A percentile compares a stretch with the other conserved stretches of the same genome.
These are phyloP conservation scores for Teunomyces lycoperdinae DNA, from an alignment of 805 yeast genomes.

Conservation along the genomic window DNA sequence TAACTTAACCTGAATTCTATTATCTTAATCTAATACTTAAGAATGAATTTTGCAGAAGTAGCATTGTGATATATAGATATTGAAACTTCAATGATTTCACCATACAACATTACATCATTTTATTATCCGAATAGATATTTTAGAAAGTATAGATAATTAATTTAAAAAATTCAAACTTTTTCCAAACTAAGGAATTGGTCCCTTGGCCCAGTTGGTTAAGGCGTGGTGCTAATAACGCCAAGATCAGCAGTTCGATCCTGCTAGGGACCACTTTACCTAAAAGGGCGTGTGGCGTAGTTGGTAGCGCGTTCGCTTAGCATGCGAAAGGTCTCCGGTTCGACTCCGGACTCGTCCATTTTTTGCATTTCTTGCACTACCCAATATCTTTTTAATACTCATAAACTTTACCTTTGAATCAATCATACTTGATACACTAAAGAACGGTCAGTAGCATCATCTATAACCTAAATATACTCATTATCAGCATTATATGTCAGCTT, in stretches of 20 bases:
- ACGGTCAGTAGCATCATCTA: too few species aligned
- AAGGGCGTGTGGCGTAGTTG: slow-evolving; percentile 80
- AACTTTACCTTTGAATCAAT: background rate
- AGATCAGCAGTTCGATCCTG: slow-evolving; percentile 88
- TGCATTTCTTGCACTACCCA: background rate
- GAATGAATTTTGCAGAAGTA: too few species aligned
- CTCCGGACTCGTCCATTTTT: slow-evolving; percentile 67
- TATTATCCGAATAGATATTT: background rate
- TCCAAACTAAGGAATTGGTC: slow-evolving; percentile 22
- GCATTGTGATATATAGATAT: background rate
- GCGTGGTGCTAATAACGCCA: slow-evolving; percentile 54
- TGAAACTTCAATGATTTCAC: background rate
- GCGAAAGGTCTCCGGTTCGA: slow-evolving; percentile 80
- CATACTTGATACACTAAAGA: too few species aligned
- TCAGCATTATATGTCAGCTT: too few species aligned
- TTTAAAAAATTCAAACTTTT: background rate
- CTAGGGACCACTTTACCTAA: slow-evolving; percentile 60
- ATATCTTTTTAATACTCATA: background rate
- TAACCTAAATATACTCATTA: too few species aligned
- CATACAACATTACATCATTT: background rate
- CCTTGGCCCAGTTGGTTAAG: slow-evolving; percentile 54
- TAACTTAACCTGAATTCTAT: too few species aligned
- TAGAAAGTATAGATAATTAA: background rate
- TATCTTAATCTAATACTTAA: too few species aligned
- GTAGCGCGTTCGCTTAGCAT: slow-evolving; percentile 82